Evolutionary conservation across 2,329 filamentous ascomycete species (phyloP), one percentile per base, ranked within the genome.

Genomic region (Pyricularia grisea): DNA sequence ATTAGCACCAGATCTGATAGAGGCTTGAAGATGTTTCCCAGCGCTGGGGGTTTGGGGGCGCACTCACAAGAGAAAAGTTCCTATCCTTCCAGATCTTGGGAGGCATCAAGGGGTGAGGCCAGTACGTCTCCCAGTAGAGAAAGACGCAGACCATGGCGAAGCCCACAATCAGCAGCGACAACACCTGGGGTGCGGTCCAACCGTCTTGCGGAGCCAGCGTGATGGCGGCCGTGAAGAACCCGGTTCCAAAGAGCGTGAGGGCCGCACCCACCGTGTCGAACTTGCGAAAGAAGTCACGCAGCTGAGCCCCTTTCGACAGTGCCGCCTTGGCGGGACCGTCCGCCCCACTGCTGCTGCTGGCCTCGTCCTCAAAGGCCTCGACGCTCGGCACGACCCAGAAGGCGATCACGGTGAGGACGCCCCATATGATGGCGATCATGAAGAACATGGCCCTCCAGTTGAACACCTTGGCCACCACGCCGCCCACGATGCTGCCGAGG

Each of bases 371-470:
- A 23, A 28, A n/a, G 74, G 79, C 74, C 80, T 87, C 74, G 73
- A 80, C 85, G 11, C 78, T 80, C 0, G 90, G 89, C 11, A 91
- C 85, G 2, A 87, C 87, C 80, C 87, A 90, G 30, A 85, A 73
- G 0, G 87, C 87, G 20, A 87, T 76, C 1, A 85, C 74, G 0
- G 85, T 85, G 71, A 90, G 84, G 14, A 87, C 74, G 1, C 85
- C 81, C 78, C 89, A 91, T 36, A 91, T 83, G 68, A 91, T 87
- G 1, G 87, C 81, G 20, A 91, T 79, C 14, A 89, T 76, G 75
- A 85, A 87, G 73, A 88, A 91, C 0, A 83, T 81, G 0, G 88
- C 86, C 60, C 89, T 81, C 89, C 89, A 92, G 69, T 81, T 85
- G 70, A 87, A 86, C 1, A 90, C 74, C 68, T 85, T 81, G 0